phyloP scores from a whole-genome alignment of 2,329 filamentous ascomycete species.

The Xylaria arbuscula region DNA sequence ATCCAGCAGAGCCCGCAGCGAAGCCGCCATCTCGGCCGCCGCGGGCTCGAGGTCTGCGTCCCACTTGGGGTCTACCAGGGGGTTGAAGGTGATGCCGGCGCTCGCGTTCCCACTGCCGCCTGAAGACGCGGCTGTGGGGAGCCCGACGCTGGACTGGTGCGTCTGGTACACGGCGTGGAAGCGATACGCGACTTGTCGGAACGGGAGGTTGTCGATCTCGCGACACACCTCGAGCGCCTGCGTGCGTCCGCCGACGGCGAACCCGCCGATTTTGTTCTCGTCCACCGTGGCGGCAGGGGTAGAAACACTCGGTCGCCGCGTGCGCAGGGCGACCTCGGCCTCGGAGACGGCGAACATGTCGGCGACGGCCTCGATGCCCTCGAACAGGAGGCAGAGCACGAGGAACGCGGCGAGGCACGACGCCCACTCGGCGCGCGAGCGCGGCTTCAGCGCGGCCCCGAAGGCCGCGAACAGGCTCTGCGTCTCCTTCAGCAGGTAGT shows the following conservation, averaged over 20 bases:
- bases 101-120: not conserved
- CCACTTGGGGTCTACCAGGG: slow-evolving; percentile 58
- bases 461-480: slow-evolving; percentile 64
- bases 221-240: slow-evolving; percentile 60
- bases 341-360: slow-evolving; percentile 64
- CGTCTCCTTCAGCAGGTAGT: slow-evolving; percentile 64
- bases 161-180: slow-evolving; percentile 71
- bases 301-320: slow-evolving; percentile 40
- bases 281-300: slow-evolving; percentile 14
- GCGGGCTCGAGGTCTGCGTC: slow-evolving; percentile 60
- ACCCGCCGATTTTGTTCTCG: slow-evolving; percentile 25
- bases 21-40: slow-evolving; percentile 58
- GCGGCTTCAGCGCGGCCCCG: slow-evolving; percentile 64
- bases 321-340: slow-evolving; percentile 61
- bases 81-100: slow-evolving; percentile 60
- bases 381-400: slow-evolving; percentile 69
- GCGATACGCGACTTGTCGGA: slow-evolving; percentile 69
- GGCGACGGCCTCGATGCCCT: slow-evolving; percentile 64
- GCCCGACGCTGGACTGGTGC: slow-evolving; percentile 53
- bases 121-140: not conserved
- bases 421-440: slow-evolving; percentile 65
- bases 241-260: slow-evolving; percentile 53
- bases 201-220: slow-evolving; percentile 68
- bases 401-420: slow-evolving; percentile 68
- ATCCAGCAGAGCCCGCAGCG: slow-evolving; percentile 57